Percentiles rank a stretch among this genome's conserved stretches.
These are phyloP conservation scores for Leccinum disarticulatum DNA, from an alignment of 768 basidiomycete genomes.

Conservation along the genomic window DNA sequence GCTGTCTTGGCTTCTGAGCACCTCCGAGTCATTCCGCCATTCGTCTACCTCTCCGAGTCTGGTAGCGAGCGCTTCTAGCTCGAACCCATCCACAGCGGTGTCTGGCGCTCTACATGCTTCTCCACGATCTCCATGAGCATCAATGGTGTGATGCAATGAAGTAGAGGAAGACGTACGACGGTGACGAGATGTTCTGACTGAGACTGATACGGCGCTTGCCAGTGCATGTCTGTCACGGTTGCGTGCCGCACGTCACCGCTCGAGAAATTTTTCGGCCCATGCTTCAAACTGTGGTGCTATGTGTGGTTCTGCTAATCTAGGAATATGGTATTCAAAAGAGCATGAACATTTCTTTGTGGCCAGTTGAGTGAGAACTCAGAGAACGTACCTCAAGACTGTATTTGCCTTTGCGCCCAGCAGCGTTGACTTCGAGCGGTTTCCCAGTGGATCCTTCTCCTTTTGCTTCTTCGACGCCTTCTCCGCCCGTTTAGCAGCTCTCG, in stretches of 20 bases:
- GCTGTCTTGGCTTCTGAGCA: conserved; percentile 31
- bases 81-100: conserved; percentile 33
- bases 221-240: conserved; percentile 13
- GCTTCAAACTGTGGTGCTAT: conserved; percentile 62
- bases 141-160: conserved; percentile 8
- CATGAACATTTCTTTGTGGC: not conserved
- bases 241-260: conserved; percentile 29
- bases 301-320: conserved; percentile 47
- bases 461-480: conserved; percentile 3
- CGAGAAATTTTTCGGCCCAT: conserved; percentile 37
- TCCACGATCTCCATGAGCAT: not conserved
- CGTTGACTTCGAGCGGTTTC: conserved; percentile 68
- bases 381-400: conserved; percentile 76
- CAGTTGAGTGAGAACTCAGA: not conserved
- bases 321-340: conserved; percentile 1
- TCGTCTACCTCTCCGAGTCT: conserved; percentile 43
- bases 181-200: conserved; percentile 20
- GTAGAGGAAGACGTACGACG: conserved; percentile 17
- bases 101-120: conserved; percentile 11
- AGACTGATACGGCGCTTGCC: conserved; percentile 19
- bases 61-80: conserved; percentile 53
- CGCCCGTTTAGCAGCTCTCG: conserved; percentile 15
- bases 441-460: conserved; percentile 37
- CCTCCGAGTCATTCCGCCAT: conserved; percentile 45
- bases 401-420: conserved; percentile 63